Evolutionary conservation across 2,329 filamentous ascomycete species (phyloP).

Genomic region (Colletotrichum sp.): DNA sequence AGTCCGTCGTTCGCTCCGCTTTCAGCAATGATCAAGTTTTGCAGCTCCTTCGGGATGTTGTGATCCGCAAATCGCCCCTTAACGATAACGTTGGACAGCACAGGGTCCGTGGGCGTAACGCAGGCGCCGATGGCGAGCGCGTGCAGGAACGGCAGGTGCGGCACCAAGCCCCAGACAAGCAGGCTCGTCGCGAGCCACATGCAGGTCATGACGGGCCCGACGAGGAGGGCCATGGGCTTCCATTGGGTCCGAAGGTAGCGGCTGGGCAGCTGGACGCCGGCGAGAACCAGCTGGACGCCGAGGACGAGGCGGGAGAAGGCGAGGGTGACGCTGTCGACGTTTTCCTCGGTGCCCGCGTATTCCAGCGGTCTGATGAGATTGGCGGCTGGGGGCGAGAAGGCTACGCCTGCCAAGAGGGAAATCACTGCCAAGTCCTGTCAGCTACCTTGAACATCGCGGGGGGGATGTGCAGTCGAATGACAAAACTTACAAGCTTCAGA

Average conservation of each 20-base stretch:
- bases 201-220: slow-evolving; percentile 81
- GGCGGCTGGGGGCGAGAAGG: slow-evolving; percentile 78
- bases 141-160: slow-evolving; percentile 74
- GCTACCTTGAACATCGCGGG: neutral
- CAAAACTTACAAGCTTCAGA: slow-evolving; percentile 79
- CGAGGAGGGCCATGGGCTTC: slow-evolving; percentile 73
- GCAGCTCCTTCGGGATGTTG: slow-evolving; percentile 81
- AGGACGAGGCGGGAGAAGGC: slow-evolving; percentile 88
- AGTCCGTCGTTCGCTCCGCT: slow-evolving; percentile 89
- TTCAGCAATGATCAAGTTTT: slow-evolving; percentile 81
- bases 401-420: slow-evolving; percentile 77
- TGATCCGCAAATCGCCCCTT: slow-evolving; percentile 94
- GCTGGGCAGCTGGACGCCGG: slow-evolving; percentile 85
- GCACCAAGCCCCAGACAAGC: slow-evolving; percentile 77
- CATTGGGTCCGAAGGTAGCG: slow-evolving; percentile 81
- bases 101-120: slow-evolving; percentile 90
- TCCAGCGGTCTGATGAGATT: slow-evolving; percentile 78
- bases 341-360: slow-evolving; percentile 65
- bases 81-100: slow-evolving; percentile 87
- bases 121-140: slow-evolving; percentile 83
- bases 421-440: slow-evolving; percentile 65
- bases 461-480: neutral
- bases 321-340: slow-evolving; percentile 74
- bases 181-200: slow-evolving; percentile 90
- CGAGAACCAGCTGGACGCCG: slow-evolving; percentile 87